phyloP scores from a whole-genome alignment of 805 yeast genomes.

The Monosporozyma aerobia region DNA sequence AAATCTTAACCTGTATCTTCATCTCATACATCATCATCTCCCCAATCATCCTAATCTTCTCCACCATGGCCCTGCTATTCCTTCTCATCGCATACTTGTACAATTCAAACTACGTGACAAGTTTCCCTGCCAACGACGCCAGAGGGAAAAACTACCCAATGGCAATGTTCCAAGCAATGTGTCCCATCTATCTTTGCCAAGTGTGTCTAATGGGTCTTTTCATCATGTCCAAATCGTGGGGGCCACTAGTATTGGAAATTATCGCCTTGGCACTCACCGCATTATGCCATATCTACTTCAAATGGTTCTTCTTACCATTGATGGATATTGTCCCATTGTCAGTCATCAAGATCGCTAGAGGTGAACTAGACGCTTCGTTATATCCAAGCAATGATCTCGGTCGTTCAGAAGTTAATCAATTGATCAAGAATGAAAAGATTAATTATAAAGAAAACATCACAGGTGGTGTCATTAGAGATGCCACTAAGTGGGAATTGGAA shows the following conservation, averaged over 20 bases:
- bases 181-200: slow-evolving; percentile 63
- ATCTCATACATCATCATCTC: slow-evolving; percentile 72
- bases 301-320: slow-evolving; percentile 50
- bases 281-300: slow-evolving; percentile 47
- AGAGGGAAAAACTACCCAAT: slow-evolving; percentile 69
- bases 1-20: slow-evolving; percentile 63
- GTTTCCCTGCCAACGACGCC: slow-evolving; percentile 44
- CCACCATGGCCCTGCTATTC: slow-evolving; percentile 48
- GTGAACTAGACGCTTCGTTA: slow-evolving; percentile 29
- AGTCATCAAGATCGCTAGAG: slow-evolving; percentile 34
- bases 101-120: slow-evolving; percentile 53
- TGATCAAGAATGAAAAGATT: slow-evolving; percentile 34
- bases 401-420: slow-evolving; percentile 41
- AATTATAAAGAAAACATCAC: slow-evolving; percentile 17
- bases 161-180: slow-evolving; percentile 64
- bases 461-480: slow-evolving; percentile 24
- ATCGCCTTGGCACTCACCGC: slow-evolving; percentile 52
- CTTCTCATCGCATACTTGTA: slow-evolving; percentile 56
- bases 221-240: slow-evolving; percentile 73
- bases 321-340: slow-evolving; percentile 64
- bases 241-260: slow-evolving; percentile 61
- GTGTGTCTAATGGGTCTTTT: slow-evolving; percentile 61
- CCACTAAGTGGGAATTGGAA: slow-evolving; percentile 23
- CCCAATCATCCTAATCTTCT: slow-evolving; percentile 61
- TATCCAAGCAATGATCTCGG: slow-evolving; percentile 67